Percentiles rank a stretch among this genome's conserved stretches.
Evolutionary conservation across 2,329 filamentous ascomycete genomes (phyloP).

Genomic region (Colletotrichum godetiae): DNA sequence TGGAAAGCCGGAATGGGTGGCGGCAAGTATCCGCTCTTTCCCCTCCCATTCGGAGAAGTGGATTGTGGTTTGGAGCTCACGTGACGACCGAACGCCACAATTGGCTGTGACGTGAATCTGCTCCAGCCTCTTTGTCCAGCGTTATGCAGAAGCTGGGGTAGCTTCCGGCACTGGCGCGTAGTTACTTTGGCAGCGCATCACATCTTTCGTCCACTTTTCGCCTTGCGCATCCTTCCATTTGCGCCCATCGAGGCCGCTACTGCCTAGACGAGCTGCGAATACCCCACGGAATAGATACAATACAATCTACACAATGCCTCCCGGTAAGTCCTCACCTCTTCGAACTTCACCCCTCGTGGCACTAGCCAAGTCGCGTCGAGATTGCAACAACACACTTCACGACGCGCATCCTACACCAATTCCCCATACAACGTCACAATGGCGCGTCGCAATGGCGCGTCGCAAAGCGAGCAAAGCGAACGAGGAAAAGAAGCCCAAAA

Average conservation of each 20-base stretch:
- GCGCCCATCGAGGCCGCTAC: too few relatives aligned
- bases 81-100: neutral
- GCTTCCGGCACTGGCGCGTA: neutral
- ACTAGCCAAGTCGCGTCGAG: neutral
- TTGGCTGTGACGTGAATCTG: neutral
- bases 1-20: conserved; percentile 8
- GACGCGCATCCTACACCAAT: conserved; percentile 7
- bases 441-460: conserved; percentile 11
- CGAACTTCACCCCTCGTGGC: neutral
- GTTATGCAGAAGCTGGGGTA: neutral
- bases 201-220: neutral
- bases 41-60: conserved; percentile 6
- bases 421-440: neutral
- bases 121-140: conserved; percentile 2
- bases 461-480: neutral
- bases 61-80: neutral
- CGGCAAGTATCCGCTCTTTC: conserved; percentile 7
- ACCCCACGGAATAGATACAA: neutral
- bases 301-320: conserved; percentile 26
- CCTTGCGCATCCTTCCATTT: conserved; percentile 1
- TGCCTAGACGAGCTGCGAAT: neutral
- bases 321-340: conserved; percentile 23
- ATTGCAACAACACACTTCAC: conserved; percentile 4
- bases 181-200: neutral
- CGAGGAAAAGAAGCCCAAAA: neutral